Evolutionary conservation across 192 early-diverging fungal species (phyloP).

Genomic region (Funneliformis geosporum): DNA sequence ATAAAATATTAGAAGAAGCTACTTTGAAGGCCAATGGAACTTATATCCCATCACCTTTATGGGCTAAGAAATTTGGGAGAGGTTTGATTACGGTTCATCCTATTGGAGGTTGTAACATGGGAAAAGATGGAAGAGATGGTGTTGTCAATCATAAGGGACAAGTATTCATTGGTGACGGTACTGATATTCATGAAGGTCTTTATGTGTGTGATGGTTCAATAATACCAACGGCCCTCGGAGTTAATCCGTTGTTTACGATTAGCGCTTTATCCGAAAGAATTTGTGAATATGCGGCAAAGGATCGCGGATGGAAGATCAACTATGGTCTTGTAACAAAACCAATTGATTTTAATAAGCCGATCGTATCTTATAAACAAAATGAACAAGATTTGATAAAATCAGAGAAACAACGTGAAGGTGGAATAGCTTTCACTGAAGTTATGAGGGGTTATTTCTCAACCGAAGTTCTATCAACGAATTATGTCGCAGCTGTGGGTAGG

Average conservation of each 20-base stretch:
- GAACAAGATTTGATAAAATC: background rate
- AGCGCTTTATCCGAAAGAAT: slow-evolving; percentile 49
- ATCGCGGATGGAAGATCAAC: slow-evolving; percentile 46
- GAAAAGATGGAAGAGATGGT: slow-evolving; percentile 37
- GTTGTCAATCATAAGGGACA: slow-evolving; percentile 56
- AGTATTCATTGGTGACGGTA: slow-evolving; percentile 35
- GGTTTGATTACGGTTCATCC: slow-evolving; percentile 50
- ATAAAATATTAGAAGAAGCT: slow-evolving; percentile 35
- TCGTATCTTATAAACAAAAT: slow-evolving; percentile 18
- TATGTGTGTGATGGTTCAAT: slow-evolving; percentile 54
- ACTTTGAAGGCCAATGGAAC: slow-evolving; percentile 37
- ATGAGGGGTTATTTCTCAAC: slow-evolving; percentile 51
- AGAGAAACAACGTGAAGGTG: slow-evolving; percentile 21
- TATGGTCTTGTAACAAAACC: slow-evolving; percentile 37
- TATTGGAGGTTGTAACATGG: slow-evolving; percentile 49
- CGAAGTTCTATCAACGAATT: slow-evolving; percentile 37
- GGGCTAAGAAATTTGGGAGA: slow-evolving; percentile 32
- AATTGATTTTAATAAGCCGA: slow-evolving; percentile 41
- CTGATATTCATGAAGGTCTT: slow-evolving; percentile 45
- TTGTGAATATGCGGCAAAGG: slow-evolving; percentile 38
- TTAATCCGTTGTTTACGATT: slow-evolving; percentile 56
- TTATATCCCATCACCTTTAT: slow-evolving; percentile 44
- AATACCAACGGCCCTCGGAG: slow-evolving; percentile 48
- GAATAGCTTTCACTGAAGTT: slow-evolving; percentile 42
- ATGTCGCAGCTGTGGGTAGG: slow-evolving; percentile 38